Base-by-base conservation (phyloP, 2,329 filamentous ascomycete genomes). In the Macrophomina pseudophaseolina region DNA sequence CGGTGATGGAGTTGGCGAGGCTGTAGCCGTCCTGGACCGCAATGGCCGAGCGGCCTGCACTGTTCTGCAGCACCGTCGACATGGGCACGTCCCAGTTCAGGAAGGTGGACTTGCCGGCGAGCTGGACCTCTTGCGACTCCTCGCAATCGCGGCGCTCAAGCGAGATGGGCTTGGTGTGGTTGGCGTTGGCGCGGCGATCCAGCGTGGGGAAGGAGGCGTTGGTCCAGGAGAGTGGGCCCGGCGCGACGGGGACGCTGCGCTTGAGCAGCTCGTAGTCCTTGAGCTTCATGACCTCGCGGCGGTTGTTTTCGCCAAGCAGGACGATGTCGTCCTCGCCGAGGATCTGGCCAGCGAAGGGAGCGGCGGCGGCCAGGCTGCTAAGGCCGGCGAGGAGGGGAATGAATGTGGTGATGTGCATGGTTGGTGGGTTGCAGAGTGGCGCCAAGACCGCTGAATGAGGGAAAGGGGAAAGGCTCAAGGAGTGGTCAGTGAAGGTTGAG, bases 1-100 rank as follows among this genome's bases (percentile, higher is more conserved):
- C 54, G 14, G 33, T 14, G 30, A 80, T 67, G 2, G 68, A 66
- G 54, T 58, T 58, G n/a, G 14, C 9, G 5, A 58, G 16, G 4
- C 32, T 18, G 54, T 11, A 58, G 54, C 54, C 54, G n/a, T 71
- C 65, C 23, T 70, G 70, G 16, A 58, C 35, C 3, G 54, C 14
- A 1, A 42, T 33, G 33, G 2, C 9, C 5, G 54, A 35, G 33
- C 18, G 23, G 40, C 7, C 54, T 11, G 18, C 18, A n/a, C 7
- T 9, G 54, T 35, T 33, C 8, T 23, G n/a, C 32, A 58, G 11
- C 18, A 58, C 54, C 9, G 35, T 14, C n/a, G 35, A 42, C 54
- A 58, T 58, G 54, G 54, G 23, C 18, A 58, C 54, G 54, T 58
- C 54, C 54, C 54, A 58, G 54, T 58, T 58, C 9, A 6, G 11